Evolutionary conservation across 169 alveolate species (phyloP).

Genomic region (Amoebophrya sp.): DNA sequence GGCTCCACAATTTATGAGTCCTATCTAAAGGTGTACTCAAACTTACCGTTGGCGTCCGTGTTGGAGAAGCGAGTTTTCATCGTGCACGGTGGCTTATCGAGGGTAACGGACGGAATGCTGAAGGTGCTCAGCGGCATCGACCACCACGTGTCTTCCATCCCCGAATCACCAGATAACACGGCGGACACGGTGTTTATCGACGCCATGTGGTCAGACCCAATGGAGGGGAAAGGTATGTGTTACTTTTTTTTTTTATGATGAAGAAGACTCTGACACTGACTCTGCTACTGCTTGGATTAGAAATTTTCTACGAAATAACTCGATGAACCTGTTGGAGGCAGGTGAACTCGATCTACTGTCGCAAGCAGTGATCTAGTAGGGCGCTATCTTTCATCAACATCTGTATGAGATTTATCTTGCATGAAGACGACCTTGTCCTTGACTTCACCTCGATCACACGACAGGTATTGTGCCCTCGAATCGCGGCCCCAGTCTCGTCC

Average conservation of each 20-base stretch:
- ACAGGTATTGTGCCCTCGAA: constrained; percentile 16
- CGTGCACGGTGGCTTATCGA: background rate
- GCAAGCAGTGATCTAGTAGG: too few relatives aligned
- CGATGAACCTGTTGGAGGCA: too few relatives aligned
- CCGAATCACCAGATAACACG: background rate
- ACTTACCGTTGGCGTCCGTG: background rate
- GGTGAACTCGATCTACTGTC: too few relatives aligned
- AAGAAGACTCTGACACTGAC: too few relatives aligned
- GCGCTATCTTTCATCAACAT: too few relatives aligned
- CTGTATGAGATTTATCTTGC: too few relatives aligned
- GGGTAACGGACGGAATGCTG: constrained; percentile 14
- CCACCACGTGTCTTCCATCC: background rate
- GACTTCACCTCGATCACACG: too few relatives aligned
- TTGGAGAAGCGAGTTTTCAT: background rate
- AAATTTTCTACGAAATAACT: too few relatives aligned
- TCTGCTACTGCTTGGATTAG: too few relatives aligned
- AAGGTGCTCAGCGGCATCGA: background rate
- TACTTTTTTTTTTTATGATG: too few relatives aligned
- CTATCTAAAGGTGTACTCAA: background rate
- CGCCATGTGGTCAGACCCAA: background rate
- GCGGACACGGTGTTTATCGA: constrained; percentile 13
- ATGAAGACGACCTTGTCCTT: too few relatives aligned
- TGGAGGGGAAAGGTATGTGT: constrained; percentile 23
- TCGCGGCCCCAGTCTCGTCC: constrained; percentile 12
- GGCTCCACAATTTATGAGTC: background rate